Evolutionary conservation across 2,329 filamentous ascomycete genomes (phyloP).

Genomic region (Seiridium unicorne): DNA sequence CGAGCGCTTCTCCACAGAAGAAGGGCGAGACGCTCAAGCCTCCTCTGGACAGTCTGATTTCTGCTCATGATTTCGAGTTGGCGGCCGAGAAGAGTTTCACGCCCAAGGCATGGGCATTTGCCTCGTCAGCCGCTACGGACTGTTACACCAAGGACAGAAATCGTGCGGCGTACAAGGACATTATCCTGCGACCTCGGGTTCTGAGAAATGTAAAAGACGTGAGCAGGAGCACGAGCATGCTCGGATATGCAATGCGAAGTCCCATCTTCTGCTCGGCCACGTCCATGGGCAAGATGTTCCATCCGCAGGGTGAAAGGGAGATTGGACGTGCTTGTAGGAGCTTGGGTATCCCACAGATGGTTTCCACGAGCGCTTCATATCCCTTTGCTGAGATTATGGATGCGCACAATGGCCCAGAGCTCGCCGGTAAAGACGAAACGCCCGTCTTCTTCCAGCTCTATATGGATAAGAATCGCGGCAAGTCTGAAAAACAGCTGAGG

Average conservation of each 20-base stretch:
- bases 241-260: constrained; percentile 8
- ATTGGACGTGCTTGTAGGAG: constrained; percentile 1
- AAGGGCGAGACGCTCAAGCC: background rate
- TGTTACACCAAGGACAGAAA: constrained; percentile 7
- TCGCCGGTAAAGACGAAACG: background rate
- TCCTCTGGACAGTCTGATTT: constrained; percentile 10
- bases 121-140: constrained; percentile 6
- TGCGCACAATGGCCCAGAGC: background rate
- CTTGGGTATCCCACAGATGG: constrained; percentile 10
- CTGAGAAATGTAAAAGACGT: constrained; percentile 7
- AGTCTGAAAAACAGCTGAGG: constrained; percentile 7
- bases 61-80: constrained; percentile 11
- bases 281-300: constrained; percentile 10
- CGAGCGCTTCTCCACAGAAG: background rate
- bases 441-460: constrained; percentile 15
- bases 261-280: constrained; percentile 12
- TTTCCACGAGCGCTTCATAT: constrained; percentile 11
- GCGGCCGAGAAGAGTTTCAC: constrained; percentile 8
- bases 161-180: background rate
- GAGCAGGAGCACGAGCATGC: constrained; percentile 3
- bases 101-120: constrained; percentile 9
- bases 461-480: constrained; percentile 10
- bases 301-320: constrained; percentile 11
- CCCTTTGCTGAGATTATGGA: constrained; percentile 4
- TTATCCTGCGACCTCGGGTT: constrained; percentile 9